Base-by-base conservation (phyloP, 345 rosid genomes). In the Populus pruinosa region DNA sequence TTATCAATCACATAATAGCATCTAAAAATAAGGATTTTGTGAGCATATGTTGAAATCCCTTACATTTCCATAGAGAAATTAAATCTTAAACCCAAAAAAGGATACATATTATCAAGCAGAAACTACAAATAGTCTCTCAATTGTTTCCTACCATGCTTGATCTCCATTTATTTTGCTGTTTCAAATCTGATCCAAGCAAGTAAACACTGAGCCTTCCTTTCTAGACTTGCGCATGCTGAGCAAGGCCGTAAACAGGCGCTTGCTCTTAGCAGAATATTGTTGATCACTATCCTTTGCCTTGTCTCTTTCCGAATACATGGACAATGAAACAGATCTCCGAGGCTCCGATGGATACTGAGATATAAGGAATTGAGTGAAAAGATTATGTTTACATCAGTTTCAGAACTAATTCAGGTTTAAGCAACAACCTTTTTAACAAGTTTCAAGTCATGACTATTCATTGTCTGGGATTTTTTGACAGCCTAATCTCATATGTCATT, bases 191-290 rank as follows among this genome's bases (percentile, higher is more conserved):
- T 86, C 90, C 79, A 76, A 81, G 74, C 74, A 79, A 76, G 82
- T 86, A 71, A 80, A 75, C 11, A 77, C 29, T 1, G 81, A 31
- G 69, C 50, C 74, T 44, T 87, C 86, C 77, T 81, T 85, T 81
- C 77, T 88, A 23, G 90, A 71, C 83, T 85, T 91, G 79, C 87
- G 81, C 86, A 90, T 78, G 88, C 96, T 87, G 67, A 90, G 89
- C 86, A 91, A 75, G 63, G 96, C 94, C 86, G 88, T 90, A 44
- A 92, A 69, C 67, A 88, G 86, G 50, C 85, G 87, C 77, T 87
- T 88, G 86, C 84, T 87, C 82, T 85, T 88, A 84, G 88, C 79
- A 49, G 89, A 83, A 80, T 78, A 70, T 29, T 56, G 63, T 1
- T 77, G 72, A 25, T 86, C 87, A 18, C 76, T 70, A 8, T 88